These are phyloP conservation scores for Aspergillus pseudoviridinutans DNA, from an alignment of 2,329 filamentous ascomycete species.

Conservation along the genomic window DNA sequence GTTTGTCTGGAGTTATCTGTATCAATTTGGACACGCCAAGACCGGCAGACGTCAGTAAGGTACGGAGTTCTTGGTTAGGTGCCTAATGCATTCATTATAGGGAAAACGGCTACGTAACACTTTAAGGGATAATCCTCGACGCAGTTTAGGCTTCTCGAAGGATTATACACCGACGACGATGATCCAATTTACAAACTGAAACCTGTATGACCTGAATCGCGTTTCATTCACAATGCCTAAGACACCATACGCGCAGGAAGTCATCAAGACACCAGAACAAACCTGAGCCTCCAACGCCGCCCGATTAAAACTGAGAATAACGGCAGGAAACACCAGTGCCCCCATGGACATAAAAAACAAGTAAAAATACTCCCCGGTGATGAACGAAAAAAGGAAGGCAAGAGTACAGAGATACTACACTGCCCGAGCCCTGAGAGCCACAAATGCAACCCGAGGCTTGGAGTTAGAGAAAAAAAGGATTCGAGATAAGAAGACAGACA, in stretches of 20 bases:
- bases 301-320: conserved; percentile 6
- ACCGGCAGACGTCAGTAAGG: neutral
- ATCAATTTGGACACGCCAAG: conserved; percentile 15
- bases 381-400: conserved; percentile 3
- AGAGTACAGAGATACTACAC: conserved; percentile 10
- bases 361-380: conserved; percentile 9
- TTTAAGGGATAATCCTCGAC: no score
- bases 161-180: neutral
- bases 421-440: neutral
- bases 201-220: neutral
- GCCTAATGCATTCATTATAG: neutral
- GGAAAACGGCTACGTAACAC: neutral
- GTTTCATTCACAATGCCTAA: conserved; percentile 1
- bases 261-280: conserved; percentile 1
- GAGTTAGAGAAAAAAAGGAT: conserved; percentile 12
- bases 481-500: conserved; percentile 11
- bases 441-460: conserved; percentile 1
- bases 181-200: neutral
- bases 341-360: conserved; percentile 16
- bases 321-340: conserved; percentile 8
- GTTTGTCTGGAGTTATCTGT: conserved; percentile 25
- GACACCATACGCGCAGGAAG: conserved; percentile 1
- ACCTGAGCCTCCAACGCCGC: conserved; percentile 18
- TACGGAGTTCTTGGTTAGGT: neutral
- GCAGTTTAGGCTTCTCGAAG: neutral